phyloP scores from a whole-genome alignment of 345 rosid species.

The Melaleuca quinquenervia region DNA sequence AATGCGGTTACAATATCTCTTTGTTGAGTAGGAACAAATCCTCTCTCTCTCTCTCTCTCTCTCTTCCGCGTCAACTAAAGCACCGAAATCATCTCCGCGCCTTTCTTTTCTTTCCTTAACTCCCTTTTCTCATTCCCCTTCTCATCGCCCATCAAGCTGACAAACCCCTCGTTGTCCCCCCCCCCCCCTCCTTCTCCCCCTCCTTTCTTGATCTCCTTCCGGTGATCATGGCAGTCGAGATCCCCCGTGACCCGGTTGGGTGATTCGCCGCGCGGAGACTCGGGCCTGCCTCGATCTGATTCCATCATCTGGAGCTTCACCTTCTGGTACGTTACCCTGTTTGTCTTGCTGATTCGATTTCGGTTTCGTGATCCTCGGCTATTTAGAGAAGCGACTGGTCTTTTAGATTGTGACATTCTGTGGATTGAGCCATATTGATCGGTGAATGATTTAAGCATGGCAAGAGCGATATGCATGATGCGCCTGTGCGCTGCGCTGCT shows the following conservation, averaged over 20 bases:
- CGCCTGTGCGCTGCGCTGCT: neutral
- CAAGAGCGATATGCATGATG: neutral
- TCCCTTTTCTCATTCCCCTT: neutral
- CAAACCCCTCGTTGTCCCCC: neutral
- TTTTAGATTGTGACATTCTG: neutral
- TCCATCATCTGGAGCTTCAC: neutral
- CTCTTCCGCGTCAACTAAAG: neutral
- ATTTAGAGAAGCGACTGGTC: neutral
- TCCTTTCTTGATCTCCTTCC: neutral
- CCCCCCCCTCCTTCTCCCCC: neutral
- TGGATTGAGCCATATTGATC: neutral
- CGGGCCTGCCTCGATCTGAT: neutral
- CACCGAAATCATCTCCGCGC: slow-evolving; percentile 12
- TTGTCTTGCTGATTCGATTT: neutral
- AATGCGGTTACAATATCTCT: neutral
- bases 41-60: neutral
- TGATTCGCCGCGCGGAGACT: neutral
- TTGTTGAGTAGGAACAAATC: neutral
- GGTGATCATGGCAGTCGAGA: neutral
- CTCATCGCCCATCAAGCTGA: neutral
- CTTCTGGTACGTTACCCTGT: neutral
- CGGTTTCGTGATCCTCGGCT: neutral
- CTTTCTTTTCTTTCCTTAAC: neutral
- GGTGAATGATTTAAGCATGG: neutral
- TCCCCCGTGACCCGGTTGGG: neutral